A percentile compares a stretch with the other conserved stretches of the same genome.
Conservation (phyloP, 2,329 filamentous ascomycete species). For the Helicocarpus griseus region DNA sequence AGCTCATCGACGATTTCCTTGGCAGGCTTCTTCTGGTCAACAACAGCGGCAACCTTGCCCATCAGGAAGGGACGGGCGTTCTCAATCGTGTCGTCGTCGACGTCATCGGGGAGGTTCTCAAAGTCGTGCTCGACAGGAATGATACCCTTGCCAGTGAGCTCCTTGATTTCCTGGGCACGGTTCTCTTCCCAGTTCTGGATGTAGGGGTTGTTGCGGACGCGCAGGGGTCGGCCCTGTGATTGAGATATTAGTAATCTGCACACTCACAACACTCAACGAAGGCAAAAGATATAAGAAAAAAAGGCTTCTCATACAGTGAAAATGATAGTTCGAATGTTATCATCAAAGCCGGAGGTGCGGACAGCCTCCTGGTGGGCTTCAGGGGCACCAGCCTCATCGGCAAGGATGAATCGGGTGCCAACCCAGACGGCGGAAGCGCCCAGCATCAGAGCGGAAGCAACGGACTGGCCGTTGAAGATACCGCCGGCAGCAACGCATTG, state of each 20-base stretch:
- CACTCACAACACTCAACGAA: not conserved
- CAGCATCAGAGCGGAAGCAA: constrained; percentile 85
- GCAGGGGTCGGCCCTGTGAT: constrained; percentile 66
- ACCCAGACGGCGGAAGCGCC: constrained; percentile 92
- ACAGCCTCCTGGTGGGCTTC: constrained; percentile 94
- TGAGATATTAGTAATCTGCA: not conserved
- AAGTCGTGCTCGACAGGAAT: constrained; percentile 93
- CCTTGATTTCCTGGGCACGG: constrained; percentile 80
- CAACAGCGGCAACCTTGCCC: constrained; percentile 92
- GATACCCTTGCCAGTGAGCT: constrained; percentile 77
- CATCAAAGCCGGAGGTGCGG: constrained; percentile 80
- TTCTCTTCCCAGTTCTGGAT: constrained; percentile 96
- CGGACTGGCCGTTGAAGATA: constrained; percentile 82
- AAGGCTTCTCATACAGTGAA: constrained; percentile 56
- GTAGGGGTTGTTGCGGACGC: constrained; percentile 87
- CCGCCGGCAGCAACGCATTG: constrained; percentile 91
- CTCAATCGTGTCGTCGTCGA: constrained; percentile 80
- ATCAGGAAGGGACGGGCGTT: constrained; percentile 86
- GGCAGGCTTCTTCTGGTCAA: constrained; percentile 84
- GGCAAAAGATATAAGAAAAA: not conserved
- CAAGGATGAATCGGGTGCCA: constrained; percentile 88
- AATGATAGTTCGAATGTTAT: constrained; percentile 95
- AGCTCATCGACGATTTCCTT: constrained; percentile 94
- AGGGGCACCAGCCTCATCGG: constrained; percentile 87
- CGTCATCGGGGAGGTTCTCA: constrained; percentile 64